Conservation (phyloP, 805 yeast species). For the Diddensiella santjacobensis region DNA sequence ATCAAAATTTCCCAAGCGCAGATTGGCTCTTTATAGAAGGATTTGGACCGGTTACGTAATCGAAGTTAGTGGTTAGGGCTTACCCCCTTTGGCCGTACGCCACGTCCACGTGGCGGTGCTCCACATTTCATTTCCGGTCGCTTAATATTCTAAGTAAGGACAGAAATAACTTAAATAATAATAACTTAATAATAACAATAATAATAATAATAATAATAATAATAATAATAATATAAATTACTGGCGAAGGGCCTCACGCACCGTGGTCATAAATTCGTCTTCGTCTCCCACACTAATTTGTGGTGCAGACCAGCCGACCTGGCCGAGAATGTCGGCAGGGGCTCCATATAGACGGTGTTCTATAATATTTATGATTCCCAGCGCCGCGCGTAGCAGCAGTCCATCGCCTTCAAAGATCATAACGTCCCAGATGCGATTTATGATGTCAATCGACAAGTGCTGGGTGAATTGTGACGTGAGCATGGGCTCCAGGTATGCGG, state of each 20-base stretch:
- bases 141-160: no score
- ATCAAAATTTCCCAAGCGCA: not conserved
- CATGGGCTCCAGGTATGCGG: slow-evolving; percentile 43
- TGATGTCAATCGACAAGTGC: slow-evolving; percentile 44
- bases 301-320: slow-evolving; percentile 35
- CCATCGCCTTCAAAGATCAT: slow-evolving; percentile 60
- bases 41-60: no score
- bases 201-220: not conserved
- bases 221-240: slow-evolving; percentile 6
- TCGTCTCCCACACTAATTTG: slow-evolving; percentile 47
- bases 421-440: slow-evolving; percentile 53
- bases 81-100: no score
- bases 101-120: no score
- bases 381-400: slow-evolving; percentile 47
- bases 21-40: not conserved
- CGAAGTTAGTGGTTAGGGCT: no score
- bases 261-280: slow-evolving; percentile 44
- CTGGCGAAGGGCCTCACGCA: slow-evolving; percentile 36
- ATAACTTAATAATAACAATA: not conserved
- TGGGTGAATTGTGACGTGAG: slow-evolving; percentile 43
- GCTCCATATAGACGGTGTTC: slow-evolving; percentile 52
- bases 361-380: slow-evolving; percentile 50
- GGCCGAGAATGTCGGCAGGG: slow-evolving; percentile 42
- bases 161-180: no score
- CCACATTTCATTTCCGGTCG: no score